Conservation (phyloP, 78 protist genomes). For the Dictyostelium capitatum region DNA sequence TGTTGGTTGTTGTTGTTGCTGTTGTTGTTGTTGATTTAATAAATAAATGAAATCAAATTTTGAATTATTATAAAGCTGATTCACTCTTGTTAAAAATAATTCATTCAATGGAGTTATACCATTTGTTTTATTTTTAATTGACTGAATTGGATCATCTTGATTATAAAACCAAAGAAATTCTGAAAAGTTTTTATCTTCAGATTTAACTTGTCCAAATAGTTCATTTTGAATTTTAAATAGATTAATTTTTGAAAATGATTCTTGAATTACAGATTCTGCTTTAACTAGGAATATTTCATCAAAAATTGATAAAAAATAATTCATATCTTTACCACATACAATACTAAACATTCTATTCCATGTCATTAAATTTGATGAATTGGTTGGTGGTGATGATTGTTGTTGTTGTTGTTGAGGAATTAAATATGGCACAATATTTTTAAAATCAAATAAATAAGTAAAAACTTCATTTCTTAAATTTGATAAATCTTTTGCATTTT, state of each 20-base stretch:
- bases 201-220: neutral
- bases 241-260: conserved; percentile 21
- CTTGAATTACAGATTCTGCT: conserved; percentile 14
- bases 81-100: conserved; percentile 6
- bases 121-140: conserved; percentile 69
- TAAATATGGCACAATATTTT: conserved; percentile 1
- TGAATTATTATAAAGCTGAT: conserved; percentile 12
- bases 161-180: conserved; percentile 44
- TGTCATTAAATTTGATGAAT: neutral
- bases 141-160: conserved; percentile 58
- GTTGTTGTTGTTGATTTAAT: conserved; percentile 11
- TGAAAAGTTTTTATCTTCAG: conserved; percentile 43
- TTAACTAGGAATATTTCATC: conserved; percentile 37
- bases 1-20: neutral
- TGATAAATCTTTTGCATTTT: conserved; percentile 43
- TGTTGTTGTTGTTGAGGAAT: neutral
- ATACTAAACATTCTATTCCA: conserved; percentile 4
- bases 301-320: conserved; percentile 12
- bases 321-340: conserved; percentile 10
- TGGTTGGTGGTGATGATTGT: neutral
- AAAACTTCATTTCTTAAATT: conserved; percentile 6
- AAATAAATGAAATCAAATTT: conserved; percentile 32
- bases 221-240: conserved; percentile 11
- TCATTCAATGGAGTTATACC: conserved; percentile 62
- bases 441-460: neutral